These are phyloP conservation scores for Backusella tarrabulga DNA, from an alignment of 192 early-diverging fungal species.

Conservation along the genomic window DNA sequence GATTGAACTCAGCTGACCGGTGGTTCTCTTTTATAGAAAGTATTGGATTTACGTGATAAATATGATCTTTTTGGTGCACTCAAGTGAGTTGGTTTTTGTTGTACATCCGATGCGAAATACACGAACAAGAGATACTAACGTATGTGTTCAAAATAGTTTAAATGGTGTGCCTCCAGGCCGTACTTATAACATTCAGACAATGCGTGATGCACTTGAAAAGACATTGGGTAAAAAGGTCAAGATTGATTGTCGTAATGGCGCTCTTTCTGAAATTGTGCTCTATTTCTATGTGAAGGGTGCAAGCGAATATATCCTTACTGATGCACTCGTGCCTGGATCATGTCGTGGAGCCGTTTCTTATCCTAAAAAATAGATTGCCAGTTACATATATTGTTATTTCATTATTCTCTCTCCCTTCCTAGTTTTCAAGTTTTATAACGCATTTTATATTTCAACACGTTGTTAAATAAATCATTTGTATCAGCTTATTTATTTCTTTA, in stretches of 20 bases:
- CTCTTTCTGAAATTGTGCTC: constrained; percentile 44
- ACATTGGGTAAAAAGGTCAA: constrained; percentile 41
- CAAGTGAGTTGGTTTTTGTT: constrained; percentile 17
- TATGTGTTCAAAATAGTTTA: constrained; percentile 8
- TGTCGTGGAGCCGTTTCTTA: constrained; percentile 31
- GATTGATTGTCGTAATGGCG: constrained; percentile 41
- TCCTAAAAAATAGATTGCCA: constrained; percentile 27
- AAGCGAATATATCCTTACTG: constrained; percentile 35
- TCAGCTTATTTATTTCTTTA: not conserved
- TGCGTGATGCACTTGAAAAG: constrained; percentile 41
- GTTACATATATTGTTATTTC: not conserved
- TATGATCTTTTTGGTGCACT: constrained; percentile 44
- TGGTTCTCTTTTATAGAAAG: constrained; percentile 36
- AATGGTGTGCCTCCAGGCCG: constrained; percentile 50
- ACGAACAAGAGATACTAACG: not conserved
- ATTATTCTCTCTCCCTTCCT: not conserved
- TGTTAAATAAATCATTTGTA: not conserved
- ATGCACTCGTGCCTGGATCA: constrained; percentile 23
- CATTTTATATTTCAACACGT: not conserved
- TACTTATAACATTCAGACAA: constrained; percentile 37
- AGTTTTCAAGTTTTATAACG: not conserved
- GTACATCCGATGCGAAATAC: not conserved
- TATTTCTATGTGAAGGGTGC: constrained; percentile 41
- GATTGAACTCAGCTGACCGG: not conserved
- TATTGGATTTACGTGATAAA: constrained; percentile 30